Base-by-base conservation (phyloP, 2,329 filamentous ascomycete genomes). In the Leptographium galeiforme region DNA sequence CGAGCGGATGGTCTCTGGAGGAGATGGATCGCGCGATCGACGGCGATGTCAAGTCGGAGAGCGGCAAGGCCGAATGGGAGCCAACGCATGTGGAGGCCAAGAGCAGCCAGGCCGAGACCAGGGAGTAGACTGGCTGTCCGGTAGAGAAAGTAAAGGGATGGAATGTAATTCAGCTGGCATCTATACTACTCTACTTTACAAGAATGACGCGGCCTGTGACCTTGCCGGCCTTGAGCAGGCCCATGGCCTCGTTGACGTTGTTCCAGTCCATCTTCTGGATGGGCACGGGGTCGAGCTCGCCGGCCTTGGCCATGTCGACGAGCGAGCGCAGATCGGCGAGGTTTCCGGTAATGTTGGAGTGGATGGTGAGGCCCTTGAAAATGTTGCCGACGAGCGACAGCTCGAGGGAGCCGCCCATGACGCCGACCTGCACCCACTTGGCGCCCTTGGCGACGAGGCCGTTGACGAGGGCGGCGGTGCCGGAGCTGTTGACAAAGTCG, bases 401-500 rank as follows among this genome's bases (percentile, higher is more conserved):
- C 40, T 56, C 44, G 6, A 56, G 2, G 1, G 51, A 49, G 32
- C 54, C 54, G 39, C 54, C 54, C 54, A 56, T 56, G 40, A 56
- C 51, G 34, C 54, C 54, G 10, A 56, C 54, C 49, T 56, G 54
- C 38, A 53, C 54, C 54, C 51, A 53, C n/a, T 41, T 51, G 32
- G 48, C 54, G 30, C 54, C 54, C 39, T 56, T 56, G 48, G 33
- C 54, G 11, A 53, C 51, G 30, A 56, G 48, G 11, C 48, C 39
- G 30, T 53, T 51, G 25, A 53, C 54, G 19, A 53, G 18, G 2
- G 48, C n/a, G 3, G 54, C 54, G 5, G 54, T 56, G 45, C 14
- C 25, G 1, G 54, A 49, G 54, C 38, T 53, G 49, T 56, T 56
- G 39, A 56, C 54, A 50, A 56, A 56, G 39, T 56, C 55, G n/a